Evolutionary conservation across 768 basidiomycete genomes (phyloP), one percentile per base, ranked within the genome.

Genomic region (Lactarius tabidus): DNA sequence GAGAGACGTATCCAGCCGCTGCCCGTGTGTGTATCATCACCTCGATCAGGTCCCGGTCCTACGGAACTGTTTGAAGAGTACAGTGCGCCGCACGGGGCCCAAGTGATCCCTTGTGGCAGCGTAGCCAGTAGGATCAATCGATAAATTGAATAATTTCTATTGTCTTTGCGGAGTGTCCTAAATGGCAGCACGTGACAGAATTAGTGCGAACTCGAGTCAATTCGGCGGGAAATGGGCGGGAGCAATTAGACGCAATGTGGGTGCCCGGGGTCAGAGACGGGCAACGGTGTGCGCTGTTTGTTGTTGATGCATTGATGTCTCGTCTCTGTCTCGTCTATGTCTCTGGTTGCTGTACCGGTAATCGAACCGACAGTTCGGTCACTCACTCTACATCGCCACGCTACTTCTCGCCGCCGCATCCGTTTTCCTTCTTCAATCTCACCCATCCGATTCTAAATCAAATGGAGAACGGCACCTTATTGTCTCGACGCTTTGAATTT

Each of bases 401-500:
- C 59, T 45, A 57, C 56, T 36, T 63, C 39, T 48, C n/a, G 41
- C 51, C 56, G 56, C 26, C 33, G 56, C 56, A 33, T 28, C 35
- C 56, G 33, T 41, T 54, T 52, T 53, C 57, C 65, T 62, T 57
- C 65, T 55, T 55, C 54, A 57, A 66, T 59, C 65, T 28, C 57
- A 45, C 35, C 35, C 23, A 38, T 57, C 57, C 38, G 41, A 23
- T 15, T 36, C 20, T 23, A 57, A 36, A 66, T 66, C 65, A 66
- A 66, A 62, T 62, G 57, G 51, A 45, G 65, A 20, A 62, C 60
- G 38, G 56, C 55, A 39, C 55, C 18, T 45, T 66, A 66, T 66
- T 66, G 65, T 66, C 65, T 62, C 45, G 14, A 45, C 39, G 31
- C 33, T 54, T 66, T 66, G 39, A 59, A 58, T 66, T 59, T 58